Evolutionary conservation across 768 basidiomycete genomes (phyloP), one percentile per base, ranked within the genome.

Genomic region (Kwoniella dendrophila): DNA sequence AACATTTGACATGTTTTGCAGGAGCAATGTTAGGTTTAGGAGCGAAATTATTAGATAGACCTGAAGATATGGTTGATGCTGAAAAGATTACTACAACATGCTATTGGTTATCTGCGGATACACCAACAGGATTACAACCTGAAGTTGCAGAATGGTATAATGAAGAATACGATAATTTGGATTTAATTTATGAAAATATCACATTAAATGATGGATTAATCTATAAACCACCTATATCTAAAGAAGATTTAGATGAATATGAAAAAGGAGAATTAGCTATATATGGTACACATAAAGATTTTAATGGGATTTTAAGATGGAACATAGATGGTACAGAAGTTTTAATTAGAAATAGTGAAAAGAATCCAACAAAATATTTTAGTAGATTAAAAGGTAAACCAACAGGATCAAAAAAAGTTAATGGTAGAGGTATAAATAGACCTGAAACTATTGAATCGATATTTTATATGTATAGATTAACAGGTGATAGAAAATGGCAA

Each of bases 11-110:
- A 0, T 80, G 79, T 64, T 82, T 81, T 64, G 79, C 78, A 3
- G 81, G 81, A 8, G 82, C 73, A 0, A 82, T 82, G 81, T 68
- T 82, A 11, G 80, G 78, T n/a, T 73, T 82, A 27, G 82, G 82
- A 10, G 66, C 79, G 0, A 70, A 68, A 36, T 63, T 82, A 7
- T 67, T 82, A 24, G 52, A 72, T 34, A 68, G 81, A 1, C 58
- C 66, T n/a, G 16, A 49, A 26, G 82, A 82, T 62, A 62, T 81
- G 63, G 62, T 36, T 0, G 71, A 71, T 49, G 77, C 73, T 3
- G 50, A 67, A 24, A 52, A 69, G 32, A 64, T 81, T 56, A 81
- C 81, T 2, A 64, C 76, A 40, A 74, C 79, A 1, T 81, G 81
- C 57, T 79, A 77, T 51, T 82, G 79, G 79, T 64, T 77, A 10